A percentile compares a stretch with the other conserved stretches of the same genome.
These are phyloP conservation scores for Prunus yedoensis DNA, from an alignment of 331 rosid species.

Conservation along the genomic window DNA sequence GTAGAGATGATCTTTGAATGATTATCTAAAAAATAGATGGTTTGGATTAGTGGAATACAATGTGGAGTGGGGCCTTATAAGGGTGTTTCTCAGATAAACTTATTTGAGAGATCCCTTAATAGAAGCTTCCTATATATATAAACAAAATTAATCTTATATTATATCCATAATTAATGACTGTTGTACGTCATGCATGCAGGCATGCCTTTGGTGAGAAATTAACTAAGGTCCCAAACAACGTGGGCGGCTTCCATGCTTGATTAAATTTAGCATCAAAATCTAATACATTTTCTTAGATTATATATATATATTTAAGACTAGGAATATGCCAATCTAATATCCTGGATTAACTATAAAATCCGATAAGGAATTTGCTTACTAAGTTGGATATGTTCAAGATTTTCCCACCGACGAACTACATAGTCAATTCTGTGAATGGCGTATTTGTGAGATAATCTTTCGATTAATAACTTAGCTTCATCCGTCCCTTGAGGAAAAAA, in stretches of 20 bases:
- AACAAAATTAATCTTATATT: no score
- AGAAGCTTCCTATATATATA: no score
- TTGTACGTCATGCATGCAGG: not conserved
- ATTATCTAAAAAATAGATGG: no score
- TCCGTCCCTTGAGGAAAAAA: not conserved
- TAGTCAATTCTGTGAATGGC: no score
- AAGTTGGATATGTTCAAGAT: not conserved
- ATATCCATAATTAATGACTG: not conserved
- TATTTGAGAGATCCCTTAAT: no score
- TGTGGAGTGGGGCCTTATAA: no score
- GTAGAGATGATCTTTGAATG: no score
- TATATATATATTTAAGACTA: not conserved
- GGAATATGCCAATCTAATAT: not conserved
- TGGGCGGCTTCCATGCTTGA: slow-evolving; percentile 11
- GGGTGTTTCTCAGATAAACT: no score
- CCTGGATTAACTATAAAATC: not conserved
- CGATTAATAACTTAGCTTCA: not conserved
- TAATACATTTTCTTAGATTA: not conserved
- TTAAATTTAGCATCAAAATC: not conserved
- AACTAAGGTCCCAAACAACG: not conserved
- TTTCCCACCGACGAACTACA: no score
- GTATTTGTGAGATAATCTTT: no score
- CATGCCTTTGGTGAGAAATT: not conserved
- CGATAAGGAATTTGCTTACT: not conserved
- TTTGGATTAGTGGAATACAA: no score